A percentile compares a stretch with the other conserved stretches of the same genome.
phyloP scores from a whole-genome alignment of 2,329 filamentous ascomycete species.

The Sporothrix schenckii region DNA sequence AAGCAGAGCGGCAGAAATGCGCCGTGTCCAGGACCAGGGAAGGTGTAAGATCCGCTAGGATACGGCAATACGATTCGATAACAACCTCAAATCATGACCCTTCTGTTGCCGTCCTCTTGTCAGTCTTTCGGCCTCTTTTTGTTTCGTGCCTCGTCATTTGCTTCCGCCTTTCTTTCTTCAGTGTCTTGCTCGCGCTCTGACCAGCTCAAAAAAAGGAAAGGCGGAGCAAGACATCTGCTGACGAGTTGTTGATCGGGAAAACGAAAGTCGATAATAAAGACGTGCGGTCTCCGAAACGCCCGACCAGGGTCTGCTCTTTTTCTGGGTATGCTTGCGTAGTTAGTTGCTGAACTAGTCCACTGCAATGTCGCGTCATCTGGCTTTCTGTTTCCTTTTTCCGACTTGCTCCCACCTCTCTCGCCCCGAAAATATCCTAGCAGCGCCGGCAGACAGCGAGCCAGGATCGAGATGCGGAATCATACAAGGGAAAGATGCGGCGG shows the following conservation, averaged over 20 bases:
- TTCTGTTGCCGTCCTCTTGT: background rate
- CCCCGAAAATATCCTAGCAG: slow-evolving; percentile 16
- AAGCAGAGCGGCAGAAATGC: slow-evolving; percentile 5
- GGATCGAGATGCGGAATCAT: background rate
- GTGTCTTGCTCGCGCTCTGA: background rate
- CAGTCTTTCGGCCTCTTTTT: background rate
- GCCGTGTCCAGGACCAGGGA: background rate
- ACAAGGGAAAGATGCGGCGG: background rate
- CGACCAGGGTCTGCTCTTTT: slow-evolving; percentile 7
- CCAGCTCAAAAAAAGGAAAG: slow-evolving; percentile 5
- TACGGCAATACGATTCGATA: too few species aligned
- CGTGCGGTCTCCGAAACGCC: slow-evolving; percentile 28
- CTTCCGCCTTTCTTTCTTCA: slow-evolving; percentile 7
- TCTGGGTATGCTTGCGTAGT: background rate
- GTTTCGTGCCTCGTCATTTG: background rate
- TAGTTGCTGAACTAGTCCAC: background rate
- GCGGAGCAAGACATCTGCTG: too few species aligned
- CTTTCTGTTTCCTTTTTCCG: slow-evolving; percentile 4
- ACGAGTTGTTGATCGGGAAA: slow-evolving; percentile 10
- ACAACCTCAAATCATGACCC: too few species aligned
- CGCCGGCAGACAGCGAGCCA: slow-evolving; percentile 15
- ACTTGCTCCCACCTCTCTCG: background rate
- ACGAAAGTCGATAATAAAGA: background rate
- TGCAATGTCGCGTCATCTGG: slow-evolving; percentile 31
- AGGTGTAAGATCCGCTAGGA: background rate